A percentile compares a stretch with the other conserved stretches of the same genome.
These are phyloP conservation scores for Mycena olivaceomarginata DNA, from an alignment of 768 basidiomycete genomes.

Conservation along the genomic window DNA sequence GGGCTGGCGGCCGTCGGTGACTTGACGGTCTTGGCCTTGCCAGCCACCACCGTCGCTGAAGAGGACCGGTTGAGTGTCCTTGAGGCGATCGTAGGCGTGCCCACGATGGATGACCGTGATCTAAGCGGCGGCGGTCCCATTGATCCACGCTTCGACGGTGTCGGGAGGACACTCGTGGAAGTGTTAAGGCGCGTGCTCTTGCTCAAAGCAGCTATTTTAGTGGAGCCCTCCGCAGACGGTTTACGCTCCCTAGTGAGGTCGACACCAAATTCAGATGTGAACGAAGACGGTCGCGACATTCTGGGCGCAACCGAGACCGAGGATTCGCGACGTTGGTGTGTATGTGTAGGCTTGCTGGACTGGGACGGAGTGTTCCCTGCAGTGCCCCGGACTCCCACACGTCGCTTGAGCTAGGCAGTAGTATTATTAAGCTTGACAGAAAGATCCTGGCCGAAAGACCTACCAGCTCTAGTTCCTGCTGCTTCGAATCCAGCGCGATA, in stretches of 20 bases:
- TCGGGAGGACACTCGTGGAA: conserved; percentile 46
- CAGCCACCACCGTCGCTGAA: conserved; percentile 37
- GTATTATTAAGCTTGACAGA: not conserved
- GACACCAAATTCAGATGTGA: conserved; percentile 69
- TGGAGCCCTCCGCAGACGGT: conserved; percentile 52
- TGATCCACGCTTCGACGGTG: conserved; percentile 57
- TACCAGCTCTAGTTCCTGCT: conserved; percentile 95
- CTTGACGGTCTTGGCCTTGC: conserved; percentile 49
- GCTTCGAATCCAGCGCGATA: conserved; percentile 94
- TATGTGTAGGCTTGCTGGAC: conserved; percentile 57
- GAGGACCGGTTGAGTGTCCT: conserved; percentile 44
- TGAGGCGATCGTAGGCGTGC: conserved; percentile 62
- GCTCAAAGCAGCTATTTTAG: conserved; percentile 63
- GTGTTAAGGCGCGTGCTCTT: conserved; percentile 70
- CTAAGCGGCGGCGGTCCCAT: conserved; percentile 66
- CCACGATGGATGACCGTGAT: conserved; percentile 58
- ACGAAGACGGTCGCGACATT: conserved; percentile 74
- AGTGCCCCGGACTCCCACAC: conserved; percentile 73
- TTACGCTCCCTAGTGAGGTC: conserved; percentile 51
- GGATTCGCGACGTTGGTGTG: conserved; percentile 71
- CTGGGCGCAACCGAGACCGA: conserved; percentile 72
- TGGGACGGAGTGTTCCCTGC: conserved; percentile 73
- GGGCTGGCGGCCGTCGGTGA: conserved; percentile 46
- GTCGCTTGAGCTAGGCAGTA: conserved; percentile 76
- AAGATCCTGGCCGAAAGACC: conserved; percentile 55